phyloP scores from a whole-genome alignment of 345 rosid species.

The Eucalyptus pauciflora region DNA sequence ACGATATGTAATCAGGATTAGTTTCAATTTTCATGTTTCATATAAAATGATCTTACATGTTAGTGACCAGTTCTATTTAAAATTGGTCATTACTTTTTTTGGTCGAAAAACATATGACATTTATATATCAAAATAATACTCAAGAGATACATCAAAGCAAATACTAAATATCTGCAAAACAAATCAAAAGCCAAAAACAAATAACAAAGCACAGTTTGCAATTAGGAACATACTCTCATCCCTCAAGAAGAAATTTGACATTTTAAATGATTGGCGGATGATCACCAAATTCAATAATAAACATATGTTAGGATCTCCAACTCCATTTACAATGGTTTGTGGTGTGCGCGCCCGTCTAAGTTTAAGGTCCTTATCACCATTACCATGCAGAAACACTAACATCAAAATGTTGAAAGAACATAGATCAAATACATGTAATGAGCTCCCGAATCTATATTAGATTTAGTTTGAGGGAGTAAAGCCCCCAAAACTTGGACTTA shows the following conservation, averaged over 20 bases:
- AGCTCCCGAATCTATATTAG: background rate
- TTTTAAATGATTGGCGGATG: too few species aligned
- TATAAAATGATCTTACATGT: background rate
- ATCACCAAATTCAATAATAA: background rate
- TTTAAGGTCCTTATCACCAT: background rate
- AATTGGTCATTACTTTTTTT: background rate
- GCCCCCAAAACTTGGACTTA: background rate
- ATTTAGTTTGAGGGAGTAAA: background rate
- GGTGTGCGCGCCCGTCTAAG: accelerated
- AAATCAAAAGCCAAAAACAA: background rate
- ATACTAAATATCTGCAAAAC: background rate
- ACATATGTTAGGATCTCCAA: background rate
- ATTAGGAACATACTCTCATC: background rate
- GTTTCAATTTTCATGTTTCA: background rate
- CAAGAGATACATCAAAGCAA: background rate
- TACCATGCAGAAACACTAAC: too few species aligned
- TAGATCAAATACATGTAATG: background rate
- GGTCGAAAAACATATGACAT: background rate
- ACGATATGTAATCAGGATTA: background rate
- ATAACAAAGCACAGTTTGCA: too few species aligned
- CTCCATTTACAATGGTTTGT: background rate
- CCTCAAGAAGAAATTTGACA: background rate
- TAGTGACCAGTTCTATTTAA: background rate
- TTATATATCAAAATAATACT: background rate
- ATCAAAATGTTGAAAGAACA: background rate